A percentile compares a stretch with the other conserved stretches of the same genome.
phyloP scores from a whole-genome alignment of 306 rosid genomes.

The Notholithocarpus densiflorus region DNA sequence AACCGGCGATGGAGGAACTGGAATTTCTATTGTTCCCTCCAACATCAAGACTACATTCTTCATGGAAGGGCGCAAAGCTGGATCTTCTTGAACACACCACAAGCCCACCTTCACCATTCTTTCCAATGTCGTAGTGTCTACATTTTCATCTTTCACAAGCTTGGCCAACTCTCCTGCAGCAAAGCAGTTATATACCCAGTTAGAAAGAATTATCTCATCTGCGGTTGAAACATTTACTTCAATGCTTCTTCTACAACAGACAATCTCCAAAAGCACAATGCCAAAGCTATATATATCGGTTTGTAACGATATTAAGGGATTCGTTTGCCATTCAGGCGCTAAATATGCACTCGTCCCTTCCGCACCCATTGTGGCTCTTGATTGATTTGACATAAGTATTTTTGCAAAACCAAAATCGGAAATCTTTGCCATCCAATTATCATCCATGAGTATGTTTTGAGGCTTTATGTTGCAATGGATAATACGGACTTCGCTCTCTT shows the following conservation, averaged over 20 bases:
- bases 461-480: no score
- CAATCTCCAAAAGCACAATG: no score
- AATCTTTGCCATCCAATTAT: no score
- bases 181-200: no score
- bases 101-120: neutral
- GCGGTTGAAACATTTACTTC: neutral
- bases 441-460: no score
- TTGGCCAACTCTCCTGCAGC: no score
- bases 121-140: neutral
- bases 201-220: accelerated
- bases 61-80: neutral
- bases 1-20: neutral
- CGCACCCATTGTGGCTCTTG: accelerated
- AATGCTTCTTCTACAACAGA: no score
- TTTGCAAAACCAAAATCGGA: no score
- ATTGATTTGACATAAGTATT: accelerated
- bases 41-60: neutral
- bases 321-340: no score
- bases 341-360: no score
- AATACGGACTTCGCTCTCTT: no score
- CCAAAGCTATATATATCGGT: no score
- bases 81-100: neutral
- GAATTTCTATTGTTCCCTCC: neutral
- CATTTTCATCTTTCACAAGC: neutral
- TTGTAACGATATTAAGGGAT: accelerated